These are phyloP conservation scores for Elasticomyces elasticus DNA, from an alignment of 495 filamentous ascomycete species.

Conservation along the genomic window DNA sequence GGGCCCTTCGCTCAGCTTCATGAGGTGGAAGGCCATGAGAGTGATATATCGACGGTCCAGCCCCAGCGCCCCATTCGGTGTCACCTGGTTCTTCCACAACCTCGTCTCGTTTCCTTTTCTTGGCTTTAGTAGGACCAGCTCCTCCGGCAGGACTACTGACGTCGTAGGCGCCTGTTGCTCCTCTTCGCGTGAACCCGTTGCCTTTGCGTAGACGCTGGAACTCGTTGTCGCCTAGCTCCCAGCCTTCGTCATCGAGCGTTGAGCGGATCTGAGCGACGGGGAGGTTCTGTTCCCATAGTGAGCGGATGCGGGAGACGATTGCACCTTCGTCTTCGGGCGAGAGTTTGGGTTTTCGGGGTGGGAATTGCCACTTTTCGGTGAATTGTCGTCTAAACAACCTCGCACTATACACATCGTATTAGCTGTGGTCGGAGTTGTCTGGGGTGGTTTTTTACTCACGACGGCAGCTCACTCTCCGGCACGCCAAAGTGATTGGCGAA, in stretches of 20 bases:
- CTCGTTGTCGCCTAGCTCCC: constrained; percentile 58
- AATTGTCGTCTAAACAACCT: constrained; percentile 11
- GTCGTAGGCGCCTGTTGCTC: constrained; percentile 47
- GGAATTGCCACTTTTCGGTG: constrained; percentile 53
- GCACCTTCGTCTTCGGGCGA: constrained; percentile 51
- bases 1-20: constrained; percentile 26
- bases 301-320: constrained; percentile 55
- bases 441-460: constrained; percentile 39
- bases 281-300: constrained; percentile 68
- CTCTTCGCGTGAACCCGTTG: constrained; percentile 54
- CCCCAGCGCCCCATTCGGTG: neutral
- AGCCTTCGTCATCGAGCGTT: constrained; percentile 61
- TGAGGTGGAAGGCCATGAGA: constrained; percentile 20
- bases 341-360: constrained; percentile 54
- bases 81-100: neutral
- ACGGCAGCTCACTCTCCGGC: constrained; percentile 10
- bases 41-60: neutral
- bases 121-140: too few relatives aligned
- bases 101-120: neutral
- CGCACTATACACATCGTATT: constrained; percentile 29
- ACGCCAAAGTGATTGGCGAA: constrained; percentile 16
- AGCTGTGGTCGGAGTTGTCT: constrained; percentile 53
- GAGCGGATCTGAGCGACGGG: constrained; percentile 61
- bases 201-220: constrained; percentile 55
- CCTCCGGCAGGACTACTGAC: too few relatives aligned